A percentile compares a stretch with the other conserved stretches of the same genome.
Conservation (phyloP, 2,329 filamentous ascomycete species). For the Fusarium buxicola region DNA sequence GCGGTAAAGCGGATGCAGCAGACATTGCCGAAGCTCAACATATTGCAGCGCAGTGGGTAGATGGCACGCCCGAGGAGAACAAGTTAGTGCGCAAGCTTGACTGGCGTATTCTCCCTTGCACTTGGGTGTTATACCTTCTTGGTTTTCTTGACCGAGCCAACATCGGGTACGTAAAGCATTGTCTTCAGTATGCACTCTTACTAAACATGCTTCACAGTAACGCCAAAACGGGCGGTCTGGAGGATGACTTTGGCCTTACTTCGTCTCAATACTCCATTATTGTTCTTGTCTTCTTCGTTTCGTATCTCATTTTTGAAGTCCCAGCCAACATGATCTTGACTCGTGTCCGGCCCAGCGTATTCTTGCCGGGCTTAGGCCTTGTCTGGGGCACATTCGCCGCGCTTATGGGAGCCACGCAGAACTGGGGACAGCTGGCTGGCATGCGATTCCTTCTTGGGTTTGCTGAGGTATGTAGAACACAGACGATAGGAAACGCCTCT, state of each 20-base stretch:
- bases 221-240: slow-evolving; percentile 13
- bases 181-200: background rate
- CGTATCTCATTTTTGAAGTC: slow-evolving; percentile 63
- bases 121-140: slow-evolving; percentile 1
- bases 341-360: slow-evolving; percentile 62
- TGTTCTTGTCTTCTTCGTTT: slow-evolving; percentile 64
- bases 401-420: slow-evolving; percentile 45
- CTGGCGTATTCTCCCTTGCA: slow-evolving; percentile 6
- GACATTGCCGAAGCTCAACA: background rate
- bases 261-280: slow-evolving; percentile 19
- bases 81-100: slow-evolving; percentile 1
- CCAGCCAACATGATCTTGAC: slow-evolving; percentile 65
- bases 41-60: background rate
- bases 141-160: slow-evolving; percentile 1
- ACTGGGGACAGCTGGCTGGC: slow-evolving; percentile 14
- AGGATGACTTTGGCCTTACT: slow-evolving; percentile 23
- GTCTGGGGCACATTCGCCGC: slow-evolving; percentile 44
- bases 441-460: slow-evolving; percentile 21
- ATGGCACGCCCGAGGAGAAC: slow-evolving; percentile 1
- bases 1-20: background rate
- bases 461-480: slow-evolving; percentile 9
- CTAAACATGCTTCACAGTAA: background rate
- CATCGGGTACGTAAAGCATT: background rate
- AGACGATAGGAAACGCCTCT: fast-evolving
- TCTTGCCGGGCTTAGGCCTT: slow-evolving; percentile 32